phyloP scores from a whole-genome alignment of 345 rosid species.

The Leavenworthia alabamica region DNA sequence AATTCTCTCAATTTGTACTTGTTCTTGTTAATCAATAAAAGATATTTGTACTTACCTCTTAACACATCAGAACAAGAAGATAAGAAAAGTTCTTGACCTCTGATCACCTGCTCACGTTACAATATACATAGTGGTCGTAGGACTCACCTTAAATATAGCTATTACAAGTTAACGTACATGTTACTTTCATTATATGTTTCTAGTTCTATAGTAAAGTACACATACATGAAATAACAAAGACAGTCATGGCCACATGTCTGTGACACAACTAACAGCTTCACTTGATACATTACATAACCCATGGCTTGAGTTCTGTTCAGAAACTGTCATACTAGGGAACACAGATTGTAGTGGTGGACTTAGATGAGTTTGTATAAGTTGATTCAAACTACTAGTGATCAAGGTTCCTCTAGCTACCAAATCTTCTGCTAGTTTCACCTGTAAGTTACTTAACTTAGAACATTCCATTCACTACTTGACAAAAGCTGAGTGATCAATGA shows the following conservation, averaged over 20 bases:
- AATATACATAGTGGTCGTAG: too few relatives aligned
- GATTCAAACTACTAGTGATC: conserved; percentile 49
- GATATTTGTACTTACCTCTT: too few relatives aligned
- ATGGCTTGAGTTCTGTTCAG: conserved; percentile 36
- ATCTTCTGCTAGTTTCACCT: conserved; percentile 84
- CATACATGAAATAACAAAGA: conserved; percentile 13
- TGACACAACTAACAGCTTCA: conserved; percentile 53
- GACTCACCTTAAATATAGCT: too few relatives aligned
- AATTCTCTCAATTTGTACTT: too few relatives aligned
- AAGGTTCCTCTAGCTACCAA: conserved; percentile 55
- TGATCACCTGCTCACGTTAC: too few relatives aligned
- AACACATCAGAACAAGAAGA: too few relatives aligned
- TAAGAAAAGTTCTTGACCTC: too few relatives aligned
- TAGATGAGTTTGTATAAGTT: conserved; percentile 47
- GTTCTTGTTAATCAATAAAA: too few relatives aligned
- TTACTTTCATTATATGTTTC: conserved; percentile 13
- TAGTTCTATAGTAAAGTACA: conserved; percentile 22
- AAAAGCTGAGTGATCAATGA: background rate
- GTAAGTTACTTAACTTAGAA: background rate
- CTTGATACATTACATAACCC: conserved; percentile 36
- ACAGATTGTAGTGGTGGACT: conserved; percentile 32
- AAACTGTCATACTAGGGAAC: conserved; percentile 27
- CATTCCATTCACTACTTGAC: background rate
- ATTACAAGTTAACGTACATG: conserved; percentile 4
- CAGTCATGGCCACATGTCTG: conserved; percentile 46